Evolutionary conservation across 1,139 yeast species (phyloP).

Genomic region (Chernovozyma sophiae-reginae): DNA sequence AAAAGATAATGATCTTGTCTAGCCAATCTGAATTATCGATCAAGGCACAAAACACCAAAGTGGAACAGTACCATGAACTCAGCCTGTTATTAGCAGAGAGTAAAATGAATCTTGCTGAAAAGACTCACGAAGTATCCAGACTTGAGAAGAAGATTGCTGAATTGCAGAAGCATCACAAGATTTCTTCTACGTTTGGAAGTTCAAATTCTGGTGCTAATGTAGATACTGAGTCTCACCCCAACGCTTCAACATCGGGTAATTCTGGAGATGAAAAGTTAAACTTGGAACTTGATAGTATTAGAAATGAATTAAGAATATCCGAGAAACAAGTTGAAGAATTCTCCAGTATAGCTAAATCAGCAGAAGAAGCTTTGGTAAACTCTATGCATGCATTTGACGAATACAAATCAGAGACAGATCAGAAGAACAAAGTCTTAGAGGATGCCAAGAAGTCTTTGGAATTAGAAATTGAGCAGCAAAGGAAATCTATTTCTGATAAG

Average conservation of each 20-base stretch:
- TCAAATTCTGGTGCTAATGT: conserved; percentile 4
- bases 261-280: conserved; percentile 6
- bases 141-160: conserved; percentile 23
- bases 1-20: conserved; percentile 41
- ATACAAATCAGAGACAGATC: conserved; percentile 24
- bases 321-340: conserved; percentile 39
- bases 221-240: too few species aligned
- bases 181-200: conserved; percentile 4
- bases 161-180: conserved; percentile 10
- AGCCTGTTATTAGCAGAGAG: conserved; percentile 37
- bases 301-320: conserved; percentile 33
- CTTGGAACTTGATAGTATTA: conserved; percentile 31
- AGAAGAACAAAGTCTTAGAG: conserved; percentile 17
- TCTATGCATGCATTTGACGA: conserved; percentile 38
- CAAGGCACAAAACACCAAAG: conserved; percentile 61
- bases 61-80: conserved; percentile 57
- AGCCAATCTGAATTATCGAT: conserved; percentile 54
- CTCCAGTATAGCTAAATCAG: conserved; percentile 36
- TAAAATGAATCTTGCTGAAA: conserved; percentile 36
- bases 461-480: conserved; percentile 17
- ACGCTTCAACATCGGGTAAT: neutral
- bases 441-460: conserved; percentile 21
- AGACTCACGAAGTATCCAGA: conserved; percentile 21
- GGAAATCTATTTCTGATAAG: conserved; percentile 12
- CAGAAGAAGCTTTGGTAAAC: conserved; percentile 37